These are phyloP conservation scores for Eucalyptus grandis DNA, from an alignment of 345 rosid species.

Conservation along the genomic window DNA sequence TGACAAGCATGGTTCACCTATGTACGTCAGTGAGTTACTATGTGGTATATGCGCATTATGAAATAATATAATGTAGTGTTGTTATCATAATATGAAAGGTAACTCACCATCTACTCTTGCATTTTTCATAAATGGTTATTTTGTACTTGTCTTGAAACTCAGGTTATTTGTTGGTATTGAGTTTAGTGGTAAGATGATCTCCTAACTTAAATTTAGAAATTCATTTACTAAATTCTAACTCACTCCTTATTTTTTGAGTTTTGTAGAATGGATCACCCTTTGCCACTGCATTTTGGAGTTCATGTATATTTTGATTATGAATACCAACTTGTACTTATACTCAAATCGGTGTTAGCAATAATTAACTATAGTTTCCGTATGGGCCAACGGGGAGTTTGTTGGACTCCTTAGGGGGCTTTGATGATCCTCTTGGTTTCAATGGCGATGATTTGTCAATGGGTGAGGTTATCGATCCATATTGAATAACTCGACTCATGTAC, in stretches of 20 bases:
- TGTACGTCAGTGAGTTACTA: no score
- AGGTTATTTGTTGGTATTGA: neutral
- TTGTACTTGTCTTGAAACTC: neutral
- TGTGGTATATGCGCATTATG: no score
- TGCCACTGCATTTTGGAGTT: neutral
- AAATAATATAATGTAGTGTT: no score
- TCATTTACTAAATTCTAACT: neutral
- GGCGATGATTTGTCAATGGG: neutral
- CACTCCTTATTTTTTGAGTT: neutral
- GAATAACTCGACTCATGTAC: neutral
- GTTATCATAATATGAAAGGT: neutral
- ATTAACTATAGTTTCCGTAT: neutral
- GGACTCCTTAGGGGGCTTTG: neutral
- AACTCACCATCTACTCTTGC: accelerated
- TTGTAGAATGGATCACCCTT: neutral
- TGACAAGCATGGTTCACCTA: no score
- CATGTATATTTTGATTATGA: neutral
- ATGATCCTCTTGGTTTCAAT: neutral
- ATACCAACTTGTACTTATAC: neutral
- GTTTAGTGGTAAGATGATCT: neutral
- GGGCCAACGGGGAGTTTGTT: neutral
- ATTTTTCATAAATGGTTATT: neutral
- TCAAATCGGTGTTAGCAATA: neutral
- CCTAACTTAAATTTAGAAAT: neutral
- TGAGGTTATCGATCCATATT: neutral